Percentiles rank a stretch among this genome's conserved stretches.
These are phyloP conservation scores for Talaromyces marneffei DNA, from an alignment of 2,329 filamentous ascomycete genomes.

Conservation along the genomic window DNA sequence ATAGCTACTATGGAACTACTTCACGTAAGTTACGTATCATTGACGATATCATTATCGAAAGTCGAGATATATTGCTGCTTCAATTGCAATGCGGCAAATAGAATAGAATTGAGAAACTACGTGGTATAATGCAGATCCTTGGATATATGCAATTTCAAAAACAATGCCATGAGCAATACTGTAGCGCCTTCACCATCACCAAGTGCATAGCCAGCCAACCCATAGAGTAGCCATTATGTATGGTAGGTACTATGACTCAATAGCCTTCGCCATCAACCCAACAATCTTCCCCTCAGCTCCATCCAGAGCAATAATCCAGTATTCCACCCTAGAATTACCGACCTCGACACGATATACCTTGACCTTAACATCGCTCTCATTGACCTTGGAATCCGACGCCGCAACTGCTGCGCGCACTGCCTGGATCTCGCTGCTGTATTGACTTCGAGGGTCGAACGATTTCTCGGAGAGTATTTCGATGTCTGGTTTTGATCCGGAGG, in stretches of 20 bases:
- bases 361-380: constrained; percentile 50
- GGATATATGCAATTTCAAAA: neutral
- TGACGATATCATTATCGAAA: neutral
- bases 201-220: no score
- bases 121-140: neutral
- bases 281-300: constrained; percentile 58
- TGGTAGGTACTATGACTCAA: constrained; percentile 59
- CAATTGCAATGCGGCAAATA: neutral
- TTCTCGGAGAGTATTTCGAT: constrained; percentile 61
- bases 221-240: no score
- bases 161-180: neutral
- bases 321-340: constrained; percentile 62
- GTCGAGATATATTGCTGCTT: neutral
- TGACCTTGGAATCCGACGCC: constrained; percentile 23
- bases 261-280: constrained; percentile 69
- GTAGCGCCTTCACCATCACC: neutral
- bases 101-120: neutral
- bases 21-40: no score
- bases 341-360: constrained; percentile 67
- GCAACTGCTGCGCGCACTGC: constrained; percentile 50
- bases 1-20: neutral
- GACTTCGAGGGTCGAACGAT: constrained; percentile 66
- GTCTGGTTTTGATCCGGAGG: constrained; percentile 16
- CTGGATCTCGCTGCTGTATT: constrained; percentile 50
- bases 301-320: constrained; percentile 68